Evolutionary conservation across 306 rosid species (phyloP).

Genomic region (Sindora glabra): DNA sequence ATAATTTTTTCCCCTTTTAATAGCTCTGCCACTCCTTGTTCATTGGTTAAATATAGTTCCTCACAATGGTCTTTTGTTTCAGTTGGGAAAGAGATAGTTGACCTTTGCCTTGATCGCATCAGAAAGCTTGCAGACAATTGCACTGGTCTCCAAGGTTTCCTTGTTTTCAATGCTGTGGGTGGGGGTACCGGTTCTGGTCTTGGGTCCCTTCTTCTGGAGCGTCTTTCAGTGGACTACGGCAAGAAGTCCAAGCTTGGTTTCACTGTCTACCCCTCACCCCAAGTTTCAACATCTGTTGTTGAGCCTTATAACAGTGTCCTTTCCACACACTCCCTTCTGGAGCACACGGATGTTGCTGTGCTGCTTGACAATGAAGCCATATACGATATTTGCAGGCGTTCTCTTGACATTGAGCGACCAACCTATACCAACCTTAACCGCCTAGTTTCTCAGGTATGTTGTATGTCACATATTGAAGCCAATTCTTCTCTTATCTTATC

Average conservation of each 20-base stretch:
- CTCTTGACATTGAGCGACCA: conserved; percentile 77
- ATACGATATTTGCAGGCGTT: conserved; percentile 73
- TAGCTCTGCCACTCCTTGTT: neutral
- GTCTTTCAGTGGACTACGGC: conserved; percentile 74
- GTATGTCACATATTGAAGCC: neutral
- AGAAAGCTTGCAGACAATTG: conserved; percentile 79
- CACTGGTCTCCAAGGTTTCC: conserved; percentile 82
- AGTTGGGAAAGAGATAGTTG: conserved; percentile 86
- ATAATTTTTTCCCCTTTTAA: neutral
- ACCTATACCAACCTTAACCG: conserved; percentile 81
- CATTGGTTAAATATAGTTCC: neutral
- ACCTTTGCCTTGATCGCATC: conserved; percentile 72
- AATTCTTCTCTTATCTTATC: neutral
- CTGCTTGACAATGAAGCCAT: conserved; percentile 76
- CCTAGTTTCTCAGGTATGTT: conserved; percentile 57
- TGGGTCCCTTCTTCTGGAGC: conserved; percentile 71
- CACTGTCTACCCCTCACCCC: conserved; percentile 77
- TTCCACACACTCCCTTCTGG: conserved; percentile 72
- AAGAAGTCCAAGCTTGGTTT: conserved; percentile 81
- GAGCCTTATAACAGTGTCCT: conserved; percentile 88
- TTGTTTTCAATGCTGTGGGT: conserved; percentile 79
- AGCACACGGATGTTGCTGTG: conserved; percentile 79
- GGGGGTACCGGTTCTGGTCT: conserved; percentile 88
- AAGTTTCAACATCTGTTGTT: conserved; percentile 77
- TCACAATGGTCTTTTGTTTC: neutral